These are phyloP conservation scores for Hericium erinaceus DNA, from an alignment of 768 basidiomycete genomes.

Conservation along the genomic window DNA sequence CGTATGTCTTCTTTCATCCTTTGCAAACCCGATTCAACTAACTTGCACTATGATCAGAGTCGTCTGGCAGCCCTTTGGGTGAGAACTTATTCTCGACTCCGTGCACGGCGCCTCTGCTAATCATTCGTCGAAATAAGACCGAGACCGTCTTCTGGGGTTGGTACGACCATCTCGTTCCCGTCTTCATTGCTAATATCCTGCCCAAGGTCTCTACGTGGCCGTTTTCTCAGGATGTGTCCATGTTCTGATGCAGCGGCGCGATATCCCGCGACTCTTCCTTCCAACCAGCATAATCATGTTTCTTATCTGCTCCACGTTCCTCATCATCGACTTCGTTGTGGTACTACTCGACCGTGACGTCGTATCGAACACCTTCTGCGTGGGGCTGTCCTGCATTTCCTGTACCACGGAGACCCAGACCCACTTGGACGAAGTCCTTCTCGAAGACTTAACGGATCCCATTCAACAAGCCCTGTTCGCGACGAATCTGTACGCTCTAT, in stretches of 20 bases:
- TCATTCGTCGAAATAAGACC: background rate
- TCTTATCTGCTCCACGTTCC: background rate
- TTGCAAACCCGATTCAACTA: background rate
- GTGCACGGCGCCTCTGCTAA: background rate
- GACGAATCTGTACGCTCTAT: background rate
- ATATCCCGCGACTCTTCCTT: background rate
- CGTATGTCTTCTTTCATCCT: background rate
- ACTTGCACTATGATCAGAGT: background rate
- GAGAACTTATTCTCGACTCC: background rate
- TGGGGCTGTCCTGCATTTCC: background rate
- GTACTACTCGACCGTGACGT: background rate
- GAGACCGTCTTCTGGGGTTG: background rate
- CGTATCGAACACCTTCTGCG: background rate
- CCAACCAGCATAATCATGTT: background rate
- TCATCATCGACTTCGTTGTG: background rate
- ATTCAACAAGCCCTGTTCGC: background rate
- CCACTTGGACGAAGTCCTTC: background rate
- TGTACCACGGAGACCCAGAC: background rate
- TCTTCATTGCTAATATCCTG: background rate
- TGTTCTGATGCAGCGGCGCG: background rate
- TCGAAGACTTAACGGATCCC: background rate
- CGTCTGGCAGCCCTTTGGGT: background rate
- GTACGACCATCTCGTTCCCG: background rate
- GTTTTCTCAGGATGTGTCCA: background rate
- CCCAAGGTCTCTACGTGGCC: background rate